Conservation (phyloP, 495 filamentous ascomycete species). For the Xylaria intraflava region DNA sequence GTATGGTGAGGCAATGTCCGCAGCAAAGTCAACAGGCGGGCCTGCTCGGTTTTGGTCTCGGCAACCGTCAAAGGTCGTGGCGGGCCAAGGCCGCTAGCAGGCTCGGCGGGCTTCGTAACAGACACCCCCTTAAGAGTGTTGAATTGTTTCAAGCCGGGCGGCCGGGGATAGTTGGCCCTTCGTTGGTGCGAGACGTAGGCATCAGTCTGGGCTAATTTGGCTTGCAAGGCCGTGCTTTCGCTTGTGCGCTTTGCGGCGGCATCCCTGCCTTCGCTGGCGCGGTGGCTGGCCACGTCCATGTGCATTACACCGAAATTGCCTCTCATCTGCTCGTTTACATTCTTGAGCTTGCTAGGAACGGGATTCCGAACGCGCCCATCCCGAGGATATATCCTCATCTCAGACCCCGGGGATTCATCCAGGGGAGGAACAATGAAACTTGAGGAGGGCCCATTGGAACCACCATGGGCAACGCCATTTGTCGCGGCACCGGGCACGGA, state of each 20-base stretch:
- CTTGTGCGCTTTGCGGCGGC: constrained; percentile 50
- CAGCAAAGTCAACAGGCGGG: constrained; percentile 46
- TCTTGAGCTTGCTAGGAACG: constrained; percentile 51
- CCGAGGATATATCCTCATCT: constrained; percentile 28
- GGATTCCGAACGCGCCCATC: constrained; percentile 53
- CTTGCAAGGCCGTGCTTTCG: constrained; percentile 48
- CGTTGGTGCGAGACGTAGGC: constrained; percentile 42
- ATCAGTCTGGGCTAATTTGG: constrained; percentile 44
- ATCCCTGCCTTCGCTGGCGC: constrained; percentile 39
- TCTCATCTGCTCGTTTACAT: constrained; percentile 50
- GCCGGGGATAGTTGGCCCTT: constrained; percentile 36
- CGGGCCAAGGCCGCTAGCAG: constrained; percentile 17
- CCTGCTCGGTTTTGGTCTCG: constrained; percentile 50
- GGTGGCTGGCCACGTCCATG: constrained; percentile 44
- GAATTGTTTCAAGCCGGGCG: constrained; percentile 28
- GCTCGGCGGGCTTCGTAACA: constrained; percentile 23
- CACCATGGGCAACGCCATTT: constrained; percentile 15
- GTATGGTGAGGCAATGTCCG: constrained; percentile 45
- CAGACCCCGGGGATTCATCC: constrained; percentile 22
- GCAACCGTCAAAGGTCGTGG: constrained; percentile 33
- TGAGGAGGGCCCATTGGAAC: constrained; percentile 14
- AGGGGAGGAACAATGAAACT: constrained; percentile 16
- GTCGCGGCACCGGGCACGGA: constrained; percentile 14
- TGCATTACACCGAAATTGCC: constrained; percentile 55
- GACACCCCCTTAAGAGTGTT: constrained; percentile 16